phyloP scores from a whole-genome alignment of 1,139 yeast genomes.

The Wickerhamiella pararugosa region DNA sequence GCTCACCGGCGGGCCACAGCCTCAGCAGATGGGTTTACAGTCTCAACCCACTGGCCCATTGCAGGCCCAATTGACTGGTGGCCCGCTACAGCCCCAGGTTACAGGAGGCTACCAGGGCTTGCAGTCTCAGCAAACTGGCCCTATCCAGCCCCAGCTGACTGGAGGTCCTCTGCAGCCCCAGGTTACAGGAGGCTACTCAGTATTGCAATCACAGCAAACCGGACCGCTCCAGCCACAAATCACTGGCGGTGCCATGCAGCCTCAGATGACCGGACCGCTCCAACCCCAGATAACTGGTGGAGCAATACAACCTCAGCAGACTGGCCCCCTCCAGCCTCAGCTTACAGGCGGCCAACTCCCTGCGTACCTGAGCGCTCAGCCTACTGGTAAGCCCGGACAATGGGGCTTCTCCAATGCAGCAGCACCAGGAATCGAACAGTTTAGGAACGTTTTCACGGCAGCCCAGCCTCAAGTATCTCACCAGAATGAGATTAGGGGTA shows the following conservation, averaged over 20 bases:
- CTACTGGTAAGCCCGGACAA: constrained; percentile 62
- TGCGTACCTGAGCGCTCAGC: constrained; percentile 23
- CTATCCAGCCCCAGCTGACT: constrained; percentile 25
- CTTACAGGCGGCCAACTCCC: constrained; percentile 18
- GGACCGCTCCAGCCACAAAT: constrained; percentile 23
- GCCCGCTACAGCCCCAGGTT: constrained; percentile 23
- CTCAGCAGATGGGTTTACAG: constrained; percentile 21
- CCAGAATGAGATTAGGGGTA: constrained; percentile 21
- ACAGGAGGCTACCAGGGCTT: constrained; percentile 23
- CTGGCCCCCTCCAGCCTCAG: constrained; percentile 24
- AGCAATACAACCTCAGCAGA: constrained; percentile 11
- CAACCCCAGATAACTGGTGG: constrained; percentile 22
- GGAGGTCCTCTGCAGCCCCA: constrained; percentile 29
- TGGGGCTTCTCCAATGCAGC: constrained; percentile 72
- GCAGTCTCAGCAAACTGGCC: constrained; percentile 27
- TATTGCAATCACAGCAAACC: constrained; percentile 7
- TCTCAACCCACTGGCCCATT: constrained; percentile 28
- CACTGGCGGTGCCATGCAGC: constrained; percentile 27
- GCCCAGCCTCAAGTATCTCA: constrained; percentile 32
- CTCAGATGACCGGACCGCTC: constrained; percentile 26
- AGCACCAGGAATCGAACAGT: constrained; percentile 61
- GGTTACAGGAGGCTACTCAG: constrained; percentile 19
- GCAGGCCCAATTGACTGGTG: constrained; percentile 16
- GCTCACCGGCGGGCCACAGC: constrained; percentile 16
- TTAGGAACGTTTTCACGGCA: constrained; percentile 57